These are phyloP conservation scores for Fraxinus floribunda DNA, from an alignment of 305 asterid genomes.

Conservation along the genomic window DNA sequence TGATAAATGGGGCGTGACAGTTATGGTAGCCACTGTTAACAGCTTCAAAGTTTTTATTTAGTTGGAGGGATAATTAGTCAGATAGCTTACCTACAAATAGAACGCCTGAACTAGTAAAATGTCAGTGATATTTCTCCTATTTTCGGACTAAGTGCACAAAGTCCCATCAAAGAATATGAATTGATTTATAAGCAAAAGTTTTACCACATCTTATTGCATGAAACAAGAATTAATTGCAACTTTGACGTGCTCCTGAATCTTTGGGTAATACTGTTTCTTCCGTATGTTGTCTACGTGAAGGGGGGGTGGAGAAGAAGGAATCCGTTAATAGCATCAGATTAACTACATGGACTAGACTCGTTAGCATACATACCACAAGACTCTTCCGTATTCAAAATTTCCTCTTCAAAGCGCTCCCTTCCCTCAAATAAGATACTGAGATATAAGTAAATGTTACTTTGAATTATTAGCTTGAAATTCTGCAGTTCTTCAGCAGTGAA, in stretches of 20 bases:
- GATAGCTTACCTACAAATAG: background rate
- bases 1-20: background rate
- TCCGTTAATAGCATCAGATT: background rate
- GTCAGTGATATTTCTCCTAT: background rate
- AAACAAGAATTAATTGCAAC: background rate
- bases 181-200: background rate
- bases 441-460: slow-evolving; percentile 56
- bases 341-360: background rate
- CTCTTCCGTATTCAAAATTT: slow-evolving; percentile 21
- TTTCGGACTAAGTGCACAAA: background rate
- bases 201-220: background rate
- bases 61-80: background rate
- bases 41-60: background rate
- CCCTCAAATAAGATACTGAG: slow-evolving; percentile 63
- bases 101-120: background rate
- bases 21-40: background rate
- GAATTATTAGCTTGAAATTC: slow-evolving; percentile 60
- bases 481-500: slow-evolving; percentile 57
- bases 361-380: background rate
- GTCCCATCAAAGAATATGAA: background rate
- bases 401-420: slow-evolving; percentile 67
- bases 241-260: background rate
- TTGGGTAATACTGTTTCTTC: background rate
- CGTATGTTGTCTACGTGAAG: background rate
- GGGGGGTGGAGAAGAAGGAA: background rate